Evolutionary conservation across 2,329 filamentous ascomycete species (phyloP), one percentile per base, ranked within the genome.

Genomic region (Sporothrix euskadiensis): DNA sequence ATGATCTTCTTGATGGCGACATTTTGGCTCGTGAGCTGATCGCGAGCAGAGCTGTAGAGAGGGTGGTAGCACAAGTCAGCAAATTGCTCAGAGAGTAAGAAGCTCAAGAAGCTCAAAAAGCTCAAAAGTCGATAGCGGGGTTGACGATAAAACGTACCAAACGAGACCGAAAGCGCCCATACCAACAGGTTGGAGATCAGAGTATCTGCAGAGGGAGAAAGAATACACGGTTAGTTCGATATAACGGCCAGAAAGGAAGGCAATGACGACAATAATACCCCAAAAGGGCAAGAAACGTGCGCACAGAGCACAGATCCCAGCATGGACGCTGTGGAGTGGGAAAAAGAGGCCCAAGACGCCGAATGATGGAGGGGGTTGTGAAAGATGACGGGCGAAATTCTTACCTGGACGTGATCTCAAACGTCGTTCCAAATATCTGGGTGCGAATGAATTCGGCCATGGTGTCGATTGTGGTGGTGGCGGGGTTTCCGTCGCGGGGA

Each of bases 1-100:
- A 99, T 98, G 81, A 99, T 99, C 89, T 99, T 99, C 89, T 99
- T 99, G 82, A 99, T 94, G 74, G 96, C 96, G 75, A 99, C 96
- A 83, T 94, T 94, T 83, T 98, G 94, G 82, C 89, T 93, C 75
- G 96, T 98, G 83, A 99, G 94, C 86, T 98, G 94, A 83, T 99
- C 96, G 84, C 94, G 95, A 74, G 96, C 96, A 77, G 96, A 98
- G 84, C 95, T 98, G 77, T n/a, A 26, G 39, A n/a, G 41, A 9
- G 5, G 14, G 22, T n/a, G 16, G 44, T 35, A 12, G 35, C n/a
- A 69, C 22, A 4, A n/a, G 66, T 69, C 41, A 32, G 65, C 44
- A 49, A 49, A 30, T 10, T 30, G 71, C 41, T 47, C 49, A 44
- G 44, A 47, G 16, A 4, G 2, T 22, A 26, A 3, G n/a, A 56